Base-by-base conservation (phyloP, 495 filamentous ascomycete species). In the Aspergillus sparsus region DNA sequence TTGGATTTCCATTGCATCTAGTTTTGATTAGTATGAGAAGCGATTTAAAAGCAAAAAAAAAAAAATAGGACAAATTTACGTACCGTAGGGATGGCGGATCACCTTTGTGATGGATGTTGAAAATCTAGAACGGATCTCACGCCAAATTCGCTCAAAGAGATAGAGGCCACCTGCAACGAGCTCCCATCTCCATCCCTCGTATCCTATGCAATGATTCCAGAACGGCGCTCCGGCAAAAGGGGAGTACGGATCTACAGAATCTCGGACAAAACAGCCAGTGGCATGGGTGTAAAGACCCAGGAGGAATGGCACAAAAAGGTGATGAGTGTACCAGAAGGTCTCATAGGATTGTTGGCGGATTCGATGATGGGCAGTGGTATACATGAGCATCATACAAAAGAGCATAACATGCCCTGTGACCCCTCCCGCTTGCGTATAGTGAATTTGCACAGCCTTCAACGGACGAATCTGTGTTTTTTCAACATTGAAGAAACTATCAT, bases 301-400 rank as follows among this genome's bases (percentile, higher is more conserved):
- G 68, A 97, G 77, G 76, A 99, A 99, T 12, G 95, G 93, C 62
- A 99, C 89, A 70, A 97, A 97, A 9, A 99, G 83, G 64, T 99
- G 95, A 72, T 99, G 94, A 10, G 91, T 96, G 74, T 99, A 99
- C 94, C 93, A 98, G 70, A 99, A 99, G 1, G 93, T 93, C 74
- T 99, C 94, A 73, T 89, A 99, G 2, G 90, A 95, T 68, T 99
- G 94, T 70, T 98, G 91, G 52, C 94, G 89, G 65, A 99, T 98
- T 63, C 89, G 89, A 65, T 87, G 82, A 68, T 99, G 94, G 5
- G 94, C 89, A 7, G 95, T 96, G 16, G 94, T 99, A 73, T 94
- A 99, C 85, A 99, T 99, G 55, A 99, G 74, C 54, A 99, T 79
- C 94, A 99, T 98, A 82, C 94, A 99, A 8, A 98, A 80, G 6